Percentiles rank a stretch among this genome's conserved stretches.
phyloP scores from a whole-genome alignment of 306 rosid genomes.

The Hippophae rhamnoides region DNA sequence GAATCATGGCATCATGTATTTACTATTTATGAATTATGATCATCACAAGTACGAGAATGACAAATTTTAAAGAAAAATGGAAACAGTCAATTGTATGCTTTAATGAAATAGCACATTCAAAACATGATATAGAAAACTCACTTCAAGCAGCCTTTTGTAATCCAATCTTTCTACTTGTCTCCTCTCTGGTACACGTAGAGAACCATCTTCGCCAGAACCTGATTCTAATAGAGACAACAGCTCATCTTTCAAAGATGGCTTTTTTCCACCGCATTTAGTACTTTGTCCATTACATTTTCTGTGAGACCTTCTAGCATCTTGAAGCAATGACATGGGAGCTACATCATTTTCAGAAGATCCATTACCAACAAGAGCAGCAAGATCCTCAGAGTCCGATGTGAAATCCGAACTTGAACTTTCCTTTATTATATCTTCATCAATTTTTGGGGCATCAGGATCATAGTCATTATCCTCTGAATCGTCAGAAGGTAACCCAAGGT shows the following conservation, averaged over 20 bases:
- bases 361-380: slow-evolving; percentile 41
- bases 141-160: slow-evolving; percentile 92
- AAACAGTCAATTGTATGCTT: slow-evolving; percentile 2
- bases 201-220: slow-evolving; percentile 41
- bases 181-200: slow-evolving; percentile 39
- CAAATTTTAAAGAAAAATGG: slow-evolving; percentile 6
- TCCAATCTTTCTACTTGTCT: slow-evolving; percentile 74
- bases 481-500: slow-evolving; percentile 71
- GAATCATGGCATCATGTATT: too few relatives aligned
- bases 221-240: slow-evolving; percentile 42
- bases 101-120: too few relatives aligned
- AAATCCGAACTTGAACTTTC: slow-evolving; percentile 87
- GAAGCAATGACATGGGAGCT: slow-evolving; percentile 19
- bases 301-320: slow-evolving; percentile 12
- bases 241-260: slow-evolving; percentile 47
- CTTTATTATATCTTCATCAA: slow-evolving; percentile 22
- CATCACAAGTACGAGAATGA: background rate
- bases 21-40: background rate
- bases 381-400: slow-evolving; percentile 94
- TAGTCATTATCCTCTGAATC: slow-evolving; percentile 82
- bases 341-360: slow-evolving; percentile 27
- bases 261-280: slow-evolving; percentile 27
- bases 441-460: slow-evolving; percentile 51
- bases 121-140: slow-evolving; percentile 31
- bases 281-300: slow-evolving; percentile 33